Evolutionary conservation across 139 green algal species (phyloP).

Genomic region (Micractinium conductrix): DNA sequence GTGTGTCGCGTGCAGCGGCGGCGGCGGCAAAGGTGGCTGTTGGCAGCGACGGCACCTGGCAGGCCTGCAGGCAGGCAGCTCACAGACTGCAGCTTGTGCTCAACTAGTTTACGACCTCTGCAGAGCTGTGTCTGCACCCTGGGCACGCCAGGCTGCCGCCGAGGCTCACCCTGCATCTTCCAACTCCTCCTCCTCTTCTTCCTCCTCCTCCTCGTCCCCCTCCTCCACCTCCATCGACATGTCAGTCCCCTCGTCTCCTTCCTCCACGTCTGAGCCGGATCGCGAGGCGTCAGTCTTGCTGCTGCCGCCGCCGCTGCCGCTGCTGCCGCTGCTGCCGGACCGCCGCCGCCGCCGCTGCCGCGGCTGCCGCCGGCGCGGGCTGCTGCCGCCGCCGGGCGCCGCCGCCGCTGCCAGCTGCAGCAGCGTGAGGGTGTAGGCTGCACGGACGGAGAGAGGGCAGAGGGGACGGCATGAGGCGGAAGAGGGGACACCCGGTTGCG

Average conservation of each 20-base stretch:
- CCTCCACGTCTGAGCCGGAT: not conserved
- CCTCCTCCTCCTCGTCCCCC: not conserved
- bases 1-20: too few relatives aligned
- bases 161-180: constrained; percentile 12
- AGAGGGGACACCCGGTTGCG: too few relatives aligned
- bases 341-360: not conserved
- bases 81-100: too few relatives aligned
- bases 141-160: not conserved
- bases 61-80: too few relatives aligned
- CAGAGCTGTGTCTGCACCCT: not conserved
- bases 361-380: not conserved
- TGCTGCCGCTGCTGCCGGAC: not conserved
- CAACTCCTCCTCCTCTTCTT: not conserved
- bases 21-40: too few relatives aligned
- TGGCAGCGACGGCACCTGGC: too few relatives aligned
- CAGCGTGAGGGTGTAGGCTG: constrained; percentile 17
- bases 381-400: not conserved
- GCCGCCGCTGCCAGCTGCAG: not conserved
- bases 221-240: not conserved
- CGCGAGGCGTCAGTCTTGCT: too few relatives aligned
- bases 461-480: too few relatives aligned
- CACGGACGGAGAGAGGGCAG: not conserved
- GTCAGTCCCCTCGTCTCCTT: not conserved
- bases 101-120: too few relatives aligned
- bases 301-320: not conserved